These are phyloP conservation scores for Akanthomyces uredinophilus DNA, from an alignment of 2,329 filamentous ascomycete genomes.

Conservation along the genomic window DNA sequence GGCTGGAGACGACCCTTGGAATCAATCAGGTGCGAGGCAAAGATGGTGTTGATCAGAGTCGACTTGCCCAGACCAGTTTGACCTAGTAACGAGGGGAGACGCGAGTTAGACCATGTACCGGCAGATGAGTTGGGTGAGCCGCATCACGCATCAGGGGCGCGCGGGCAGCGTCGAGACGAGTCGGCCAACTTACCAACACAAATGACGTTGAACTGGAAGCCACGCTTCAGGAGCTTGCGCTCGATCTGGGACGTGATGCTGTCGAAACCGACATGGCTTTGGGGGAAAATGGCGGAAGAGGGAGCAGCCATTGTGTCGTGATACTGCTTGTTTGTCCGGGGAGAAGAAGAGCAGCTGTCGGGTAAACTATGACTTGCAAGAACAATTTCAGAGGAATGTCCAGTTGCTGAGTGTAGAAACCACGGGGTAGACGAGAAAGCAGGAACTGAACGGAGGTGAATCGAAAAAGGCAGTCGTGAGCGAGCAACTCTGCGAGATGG, in stretches of 20 bases:
- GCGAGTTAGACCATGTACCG: conserved; percentile 14
- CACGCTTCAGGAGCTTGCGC: conserved; percentile 98
- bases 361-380: background rate
- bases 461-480: conserved; percentile 11
- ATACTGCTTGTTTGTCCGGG: background rate
- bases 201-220: conserved; percentile 99
- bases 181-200: conserved; percentile 73
- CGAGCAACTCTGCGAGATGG: conserved; percentile 12
- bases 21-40: conserved; percentile 98
- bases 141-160: conserved; percentile 16
- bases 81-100: conserved; percentile 48
- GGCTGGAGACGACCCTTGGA: conserved; percentile 93
- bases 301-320: conserved; percentile 53
- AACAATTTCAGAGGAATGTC: background rate
- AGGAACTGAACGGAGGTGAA: conserved; percentile 1
- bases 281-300: conserved; percentile 71
- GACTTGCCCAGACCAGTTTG: conserved; percentile 99
- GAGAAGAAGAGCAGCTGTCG: background rate
- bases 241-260: conserved; percentile 99
- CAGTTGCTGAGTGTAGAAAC: background rate
- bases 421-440: conserved; percentile 12
- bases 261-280: conserved; percentile 99
- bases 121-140: conserved; percentile 12
- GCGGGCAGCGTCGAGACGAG: background rate
- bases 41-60: conserved; percentile 99